Evolutionary conservation across 1,139 yeast genomes (phyloP), one percentile per base, ranked within the genome.

Genomic region (Wickerhamiella infanticola): DNA sequence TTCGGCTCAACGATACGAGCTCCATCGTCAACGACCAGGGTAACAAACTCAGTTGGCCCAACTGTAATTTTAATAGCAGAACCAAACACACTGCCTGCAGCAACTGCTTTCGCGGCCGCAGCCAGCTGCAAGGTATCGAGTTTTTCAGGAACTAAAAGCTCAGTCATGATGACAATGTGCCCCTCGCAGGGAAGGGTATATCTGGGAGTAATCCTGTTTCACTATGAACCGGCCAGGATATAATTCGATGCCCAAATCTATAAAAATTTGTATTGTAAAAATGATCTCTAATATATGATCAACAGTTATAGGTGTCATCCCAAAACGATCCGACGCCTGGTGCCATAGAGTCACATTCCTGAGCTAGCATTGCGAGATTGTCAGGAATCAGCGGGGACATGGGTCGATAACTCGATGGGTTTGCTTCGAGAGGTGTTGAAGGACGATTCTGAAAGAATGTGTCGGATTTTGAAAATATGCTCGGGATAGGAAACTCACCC

Each of bases 1-100:
- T 86, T 84, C 35, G 93, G 74, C 62, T 85, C 95, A 50, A 74
- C 66, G 53, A 86, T 70, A 33, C 41, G 48, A 40, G 37, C 38
- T 25, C 42, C 50, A 24, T 11, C 45, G 3, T 40, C 43, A 11
- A 45, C 45, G 5, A 25, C 11, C n/a, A 53, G 42, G 4, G 50
- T 42, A n/a, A 52, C 53, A 8, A 42, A 39, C 2, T 44, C 49
- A 5, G 31, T 45, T 5, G 49, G 36, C 11, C 50, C 37, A 18
- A 40, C 31, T 13, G 42, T 23, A 4, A 52, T 40, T 25, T 47
- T 47, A n/a, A 47, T 37, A 13, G 29, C 25, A 4, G 33, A 29
- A n/a, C 43, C 44, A 3, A 35, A 37, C 23, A 48, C 37, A 6
- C 45, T 39, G 2, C 50, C 54, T 3, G 56, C 56, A n/a, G 51